Base-by-base conservation (phyloP, 768 basidiomycete genomes). In the Russula griseocarnosa region DNA sequence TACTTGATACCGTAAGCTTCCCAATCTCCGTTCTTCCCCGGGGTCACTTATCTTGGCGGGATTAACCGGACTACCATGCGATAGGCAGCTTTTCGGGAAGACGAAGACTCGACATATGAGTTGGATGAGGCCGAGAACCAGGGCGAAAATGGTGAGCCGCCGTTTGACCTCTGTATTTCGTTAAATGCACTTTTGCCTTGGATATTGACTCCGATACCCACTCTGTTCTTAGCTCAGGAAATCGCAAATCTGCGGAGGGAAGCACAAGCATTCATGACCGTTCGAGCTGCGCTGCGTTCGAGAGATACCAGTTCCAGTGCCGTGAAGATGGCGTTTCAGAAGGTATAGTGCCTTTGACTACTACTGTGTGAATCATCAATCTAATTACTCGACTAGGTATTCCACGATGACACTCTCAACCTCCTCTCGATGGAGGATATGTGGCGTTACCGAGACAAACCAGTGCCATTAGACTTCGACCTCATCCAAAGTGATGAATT, bases 41-140 rank as follows among this genome's bases (percentile, higher is more conserved):
- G 32, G 32, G 8, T 26, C 14, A 6, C 2, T 55, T 20, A 18
- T 30, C 38, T 14, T 30, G 44, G n/a, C 14, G 38, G 5, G 13
- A 28, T 55, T 30, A 47, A 55, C 54, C 18, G 53, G 34, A 61
- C 44, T 36, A 26, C 57, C 38, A 52, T 11, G 51, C 22, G 34
- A 10, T 68, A 97, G 94, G 20, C 94, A 98, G 75, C 75, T 99
- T 10, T 98, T 98, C 68, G 97, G 97, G 92, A 95, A 73, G 94
- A 97, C 73, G 86, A 94, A 71, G 87, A 90, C 62, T 87, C 90
- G 1, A 79, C 77, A 2, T 81, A 79, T 0, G 97, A 98, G 74
- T 79, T 99, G 3, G 93, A 98, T 66, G 88, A 93, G 49, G 97
- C 97, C 0, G 88, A 93, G 73, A 88, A 88, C 70, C 85, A 90